phyloP scores from a whole-genome alignment of 2,329 filamentous ascomycete genomes.

The Exophiala spinifera region DNA sequence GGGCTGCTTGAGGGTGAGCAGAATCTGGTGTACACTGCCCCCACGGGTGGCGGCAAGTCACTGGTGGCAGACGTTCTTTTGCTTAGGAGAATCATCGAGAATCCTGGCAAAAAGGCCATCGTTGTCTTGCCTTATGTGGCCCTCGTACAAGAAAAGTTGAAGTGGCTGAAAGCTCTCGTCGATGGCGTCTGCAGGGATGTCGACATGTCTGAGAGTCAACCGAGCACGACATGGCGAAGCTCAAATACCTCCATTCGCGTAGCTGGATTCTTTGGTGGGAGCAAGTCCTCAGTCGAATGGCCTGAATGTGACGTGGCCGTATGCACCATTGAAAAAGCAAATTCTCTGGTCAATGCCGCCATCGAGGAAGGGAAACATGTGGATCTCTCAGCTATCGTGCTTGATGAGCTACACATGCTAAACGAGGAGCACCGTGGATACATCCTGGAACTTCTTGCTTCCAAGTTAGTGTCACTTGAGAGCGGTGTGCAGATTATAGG shows the following conservation, averaged over 20 bases:
- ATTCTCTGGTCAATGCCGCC: conserved; percentile 68
- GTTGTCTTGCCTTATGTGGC: conserved; percentile 75
- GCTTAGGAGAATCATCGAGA: conserved; percentile 66
- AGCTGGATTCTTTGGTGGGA: conserved; percentile 72
- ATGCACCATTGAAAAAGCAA: conserved; percentile 79
- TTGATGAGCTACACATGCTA: conserved; percentile 81
- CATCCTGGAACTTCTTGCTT: conserved; percentile 69
- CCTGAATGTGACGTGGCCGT: conserved; percentile 73
- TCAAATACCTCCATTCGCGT: conserved; percentile 58
- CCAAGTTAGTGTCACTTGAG: conserved; percentile 67
- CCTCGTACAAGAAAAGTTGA: conserved; percentile 74
- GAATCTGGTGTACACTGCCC: conserved; percentile 76
- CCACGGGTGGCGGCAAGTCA: conserved; percentile 72
- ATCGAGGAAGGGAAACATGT: conserved; percentile 67
- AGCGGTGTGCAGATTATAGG: conserved; percentile 65
- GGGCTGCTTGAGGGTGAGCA: conserved; percentile 63
- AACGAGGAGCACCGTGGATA: conserved; percentile 74
- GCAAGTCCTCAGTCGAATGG: conserved; percentile 65
- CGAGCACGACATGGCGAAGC: conserved; percentile 48
- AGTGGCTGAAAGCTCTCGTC: conserved; percentile 67
- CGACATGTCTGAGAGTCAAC: conserved; percentile 33
- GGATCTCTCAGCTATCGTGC: conserved; percentile 64
- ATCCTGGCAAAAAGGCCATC: conserved; percentile 64
- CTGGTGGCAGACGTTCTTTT: conserved; percentile 71
- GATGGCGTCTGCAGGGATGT: conserved; percentile 53